phyloP scores from a whole-genome alignment of 2,329 filamentous ascomycete genomes.

The Elsinoe arachidis region DNA sequence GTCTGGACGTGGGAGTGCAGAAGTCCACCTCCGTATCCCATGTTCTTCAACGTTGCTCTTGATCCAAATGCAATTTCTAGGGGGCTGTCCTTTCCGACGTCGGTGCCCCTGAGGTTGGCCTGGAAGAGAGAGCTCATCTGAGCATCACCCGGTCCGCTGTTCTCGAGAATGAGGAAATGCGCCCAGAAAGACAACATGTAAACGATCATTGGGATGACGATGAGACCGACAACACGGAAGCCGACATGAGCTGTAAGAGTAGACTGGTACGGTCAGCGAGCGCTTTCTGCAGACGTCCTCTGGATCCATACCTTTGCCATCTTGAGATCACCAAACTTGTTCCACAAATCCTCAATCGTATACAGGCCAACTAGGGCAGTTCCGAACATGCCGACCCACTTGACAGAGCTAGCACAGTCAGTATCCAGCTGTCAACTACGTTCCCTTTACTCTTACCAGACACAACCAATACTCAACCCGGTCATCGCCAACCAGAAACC shows the following conservation, averaged over 20 bases:
- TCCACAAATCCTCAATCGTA: slow-evolving; percentile 94
- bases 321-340: slow-evolving; percentile 89
- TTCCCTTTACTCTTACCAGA: slow-evolving; percentile 44
- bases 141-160: slow-evolving; percentile 92
- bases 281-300: background rate
- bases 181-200: slow-evolving; percentile 94
- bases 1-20: slow-evolving; percentile 95
- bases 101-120: slow-evolving; percentile 86
- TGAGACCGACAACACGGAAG: slow-evolving; percentile 76
- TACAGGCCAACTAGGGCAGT: slow-evolving; percentile 93
- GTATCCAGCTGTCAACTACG: background rate
- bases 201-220: slow-evolving; percentile 77
- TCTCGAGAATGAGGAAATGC: slow-evolving; percentile 89
- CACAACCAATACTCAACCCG: slow-evolving; percentile 91
- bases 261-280: slow-evolving; percentile 31
- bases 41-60: slow-evolving; percentile 90
- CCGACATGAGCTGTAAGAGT: slow-evolving; percentile 68
- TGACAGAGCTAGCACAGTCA: slow-evolving; percentile 59
- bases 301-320: slow-evolving; percentile 64
- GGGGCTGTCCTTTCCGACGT: slow-evolving; percentile 89
- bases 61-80: slow-evolving; percentile 87
- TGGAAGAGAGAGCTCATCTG: slow-evolving; percentile 99
- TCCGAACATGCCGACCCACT: slow-evolving; percentile 93
- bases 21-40: slow-evolving; percentile 95
- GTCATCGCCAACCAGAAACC: slow-evolving; percentile 90